Percentiles rank a stretch among this genome's conserved stretches.
phyloP scores from a whole-genome alignment of 2,329 filamentous ascomycete species.

The Sporothrix inflata region DNA sequence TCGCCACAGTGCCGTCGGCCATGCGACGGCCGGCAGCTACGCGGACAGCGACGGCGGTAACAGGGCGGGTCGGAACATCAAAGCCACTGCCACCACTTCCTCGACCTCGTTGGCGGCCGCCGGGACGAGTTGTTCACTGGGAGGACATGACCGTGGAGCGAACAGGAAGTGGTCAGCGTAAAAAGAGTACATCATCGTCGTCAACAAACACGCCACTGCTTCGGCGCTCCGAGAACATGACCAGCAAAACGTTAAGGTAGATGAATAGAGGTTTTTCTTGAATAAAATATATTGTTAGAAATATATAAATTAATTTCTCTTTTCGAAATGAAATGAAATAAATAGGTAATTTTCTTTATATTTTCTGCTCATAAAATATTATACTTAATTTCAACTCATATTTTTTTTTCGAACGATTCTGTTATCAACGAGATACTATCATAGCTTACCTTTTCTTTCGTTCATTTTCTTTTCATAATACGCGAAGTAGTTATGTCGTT shows the following conservation, averaged over 20 bases:
- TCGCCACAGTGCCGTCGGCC: slow-evolving; percentile 9
- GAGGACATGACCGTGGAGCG: background rate
- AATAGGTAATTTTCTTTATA: background rate
- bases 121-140: slow-evolving; percentile 24
- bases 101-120: slow-evolving; percentile 21
- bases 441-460: background rate
- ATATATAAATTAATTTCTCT: background rate
- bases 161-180: background rate
- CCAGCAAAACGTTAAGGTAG: background rate
- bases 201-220: background rate
- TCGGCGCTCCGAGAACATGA: background rate
- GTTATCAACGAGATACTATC: no score
- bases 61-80: background rate
- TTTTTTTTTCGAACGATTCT: background rate
- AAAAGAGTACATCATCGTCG: background rate
- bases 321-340: background rate
- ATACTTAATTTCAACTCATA: background rate
- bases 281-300: background rate
- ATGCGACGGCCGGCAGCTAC: background rate
- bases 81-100: background rate
- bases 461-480: background rate
- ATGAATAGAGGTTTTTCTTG: background rate
- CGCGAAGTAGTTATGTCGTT: background rate
- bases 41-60: background rate
- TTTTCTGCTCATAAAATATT: background rate